phyloP scores from a whole-genome alignment of 768 basidiomycete genomes.

The Collybia sp. region DNA sequence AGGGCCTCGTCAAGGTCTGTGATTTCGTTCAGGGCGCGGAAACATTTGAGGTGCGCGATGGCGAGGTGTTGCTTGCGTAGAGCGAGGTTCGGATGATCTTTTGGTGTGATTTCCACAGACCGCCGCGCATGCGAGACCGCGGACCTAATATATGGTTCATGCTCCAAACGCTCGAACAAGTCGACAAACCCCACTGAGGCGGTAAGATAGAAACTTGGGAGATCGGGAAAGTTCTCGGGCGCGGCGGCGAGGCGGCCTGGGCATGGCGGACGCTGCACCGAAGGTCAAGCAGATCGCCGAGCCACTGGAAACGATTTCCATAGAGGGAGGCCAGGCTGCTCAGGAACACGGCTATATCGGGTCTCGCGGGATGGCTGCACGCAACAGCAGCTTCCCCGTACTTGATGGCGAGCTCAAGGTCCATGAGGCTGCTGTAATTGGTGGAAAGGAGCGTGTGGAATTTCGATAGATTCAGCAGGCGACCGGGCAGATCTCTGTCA shows the following conservation, averaged over 20 bases:
- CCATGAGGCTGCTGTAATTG: background rate
- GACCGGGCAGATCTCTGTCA: conserved; percentile 3
- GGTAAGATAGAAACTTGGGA: background rate
- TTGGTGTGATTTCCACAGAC: conserved; percentile 6
- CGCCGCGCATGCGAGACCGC: conserved; percentile 1
- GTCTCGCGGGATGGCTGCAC: background rate
- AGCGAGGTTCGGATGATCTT: conserved; percentile 6
- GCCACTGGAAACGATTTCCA: background rate
- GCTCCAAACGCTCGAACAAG: conserved; percentile 2
- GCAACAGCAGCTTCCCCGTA: conserved; percentile 3
- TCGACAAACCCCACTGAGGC: conserved; percentile 2
- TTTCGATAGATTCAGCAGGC: background rate
- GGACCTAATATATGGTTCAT: conserved; percentile 13
- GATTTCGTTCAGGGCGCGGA: conserved; percentile 1
- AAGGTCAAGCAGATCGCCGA: conserved; percentile 1
- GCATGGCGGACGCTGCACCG: background rate
- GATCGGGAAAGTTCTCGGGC: background rate
- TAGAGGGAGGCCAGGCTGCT: background rate
- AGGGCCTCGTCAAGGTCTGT: conserved; percentile 15
- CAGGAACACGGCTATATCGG: background rate
- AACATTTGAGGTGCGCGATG: background rate
- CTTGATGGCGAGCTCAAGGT: conserved; percentile 3
- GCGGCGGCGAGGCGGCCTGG: conserved; percentile 1
- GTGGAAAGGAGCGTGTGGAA: background rate
- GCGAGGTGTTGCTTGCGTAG: conserved; percentile 2